Evolutionary conservation across 345 rosid species (phyloP), one percentile per base, ranked within the genome.

Genomic region (Populus euphratica): DNA sequence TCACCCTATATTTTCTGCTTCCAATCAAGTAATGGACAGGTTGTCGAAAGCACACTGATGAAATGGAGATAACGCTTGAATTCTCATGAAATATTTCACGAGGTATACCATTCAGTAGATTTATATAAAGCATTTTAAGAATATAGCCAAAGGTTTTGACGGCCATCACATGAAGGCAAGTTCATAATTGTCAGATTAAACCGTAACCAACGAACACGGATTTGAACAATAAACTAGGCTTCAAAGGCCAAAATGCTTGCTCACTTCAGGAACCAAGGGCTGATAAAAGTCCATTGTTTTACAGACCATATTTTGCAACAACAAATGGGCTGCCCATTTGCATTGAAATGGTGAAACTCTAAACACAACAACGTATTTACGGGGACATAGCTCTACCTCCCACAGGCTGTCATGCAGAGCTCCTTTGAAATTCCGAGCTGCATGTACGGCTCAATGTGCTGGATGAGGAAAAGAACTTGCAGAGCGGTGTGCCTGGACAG

Each of bases 401-500:
- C 3, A 14, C 49, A 25, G 39, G 75, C 20, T 31, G 2, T 36
- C 65, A 39, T 31, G 47, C 49, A 18, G 31, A 16, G 64, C 23
- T 54, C 25, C 61, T 9, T 49, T 14, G 44, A 44, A 10, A 72
- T 0, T 35, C 17, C 20, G n/a, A 72, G 35, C 74, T 29, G 23
- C 11, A 6, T 6, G 49, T 49, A 5, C 49, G 5, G 38, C 73
- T 88, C 85, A 93, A 75, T 91, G 94, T 74, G 96, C 96, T 0
- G 86, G 74, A 74, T 86, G 84, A 35, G 86, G 87, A 54, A 92
- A 65, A 21, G 50, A 25, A 84, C 76, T 83, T 5, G 81, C 41
- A 0, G 86, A 21, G 18, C 94, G 92, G 79, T 89, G 95, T 62
- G 99, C 88, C 69, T 90, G 93, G 61, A 88, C 74, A 0, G 94